Evolutionary conservation across 805 yeast species (phyloP).

Genomic region (Zygoascus flipseniorum): DNA sequence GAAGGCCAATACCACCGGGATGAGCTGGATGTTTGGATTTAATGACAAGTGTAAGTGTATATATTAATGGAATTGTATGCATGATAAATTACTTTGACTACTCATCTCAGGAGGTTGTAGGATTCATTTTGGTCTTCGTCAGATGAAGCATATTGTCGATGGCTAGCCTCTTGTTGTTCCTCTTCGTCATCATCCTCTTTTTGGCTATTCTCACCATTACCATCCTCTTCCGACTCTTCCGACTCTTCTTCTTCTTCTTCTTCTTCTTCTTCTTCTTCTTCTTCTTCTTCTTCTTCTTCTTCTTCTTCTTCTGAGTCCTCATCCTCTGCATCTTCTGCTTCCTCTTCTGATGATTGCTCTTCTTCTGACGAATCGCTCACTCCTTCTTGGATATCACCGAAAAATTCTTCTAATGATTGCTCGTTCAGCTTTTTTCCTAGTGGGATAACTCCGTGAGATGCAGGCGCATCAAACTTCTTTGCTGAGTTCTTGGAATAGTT

Average conservation of each 20-base stretch:
- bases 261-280: slow-evolving; percentile 5
- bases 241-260: slow-evolving; percentile 24
- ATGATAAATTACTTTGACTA: neutral
- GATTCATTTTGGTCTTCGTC: neutral
- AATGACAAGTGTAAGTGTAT: neutral
- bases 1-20: slow-evolving; percentile 31
- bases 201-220: slow-evolving; percentile 16
- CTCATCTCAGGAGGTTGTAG: neutral
- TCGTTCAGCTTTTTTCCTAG: slow-evolving; percentile 39
- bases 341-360: slow-evolving; percentile 16
- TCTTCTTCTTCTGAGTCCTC: slow-evolving; percentile 29
- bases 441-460: slow-evolving; percentile 9
- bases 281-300: slow-evolving; percentile 16
- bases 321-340: slow-evolving; percentile 21
- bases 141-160: neutral
- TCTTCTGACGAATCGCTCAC: slow-evolving; percentile 8
- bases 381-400: slow-evolving; percentile 37
- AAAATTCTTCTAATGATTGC: slow-evolving; percentile 83
- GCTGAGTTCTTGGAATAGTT: neutral
- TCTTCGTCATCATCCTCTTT: slow-evolving; percentile 4
- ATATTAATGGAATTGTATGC: neutral
- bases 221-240: slow-evolving; percentile 28
- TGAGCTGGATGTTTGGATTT: slow-evolving; percentile 43
- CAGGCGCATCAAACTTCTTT: neutral
- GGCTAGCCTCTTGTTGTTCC: slow-evolving; percentile 3